Base-by-base conservation (phyloP, 768 basidiomycete species). In the Boletus rubroflammeus region DNA sequence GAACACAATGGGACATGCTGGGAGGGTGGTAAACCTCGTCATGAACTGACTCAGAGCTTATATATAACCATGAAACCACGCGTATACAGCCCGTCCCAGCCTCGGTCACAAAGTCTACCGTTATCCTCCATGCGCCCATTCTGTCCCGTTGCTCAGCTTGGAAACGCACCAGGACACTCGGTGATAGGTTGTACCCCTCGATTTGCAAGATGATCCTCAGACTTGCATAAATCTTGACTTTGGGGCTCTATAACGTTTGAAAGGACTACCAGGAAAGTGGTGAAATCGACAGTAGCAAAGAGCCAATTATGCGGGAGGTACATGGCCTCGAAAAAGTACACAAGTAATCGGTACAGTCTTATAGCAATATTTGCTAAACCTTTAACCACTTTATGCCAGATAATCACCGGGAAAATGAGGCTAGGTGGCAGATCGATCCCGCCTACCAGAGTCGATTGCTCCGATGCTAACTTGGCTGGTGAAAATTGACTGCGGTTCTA, bases 391-490 rank as follows among this genome's bases (percentile, higher is more conserved):
- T 1, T 23, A 19, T 23, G 15, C 43, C 9, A 21, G 6, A 23
- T 40, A 29, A 44, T 47, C 15, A 23, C 26, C n/a, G 11, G 19
- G 1, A 4, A 0, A 39, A 10, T 14, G 31, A 32, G 11, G 10
- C 5, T 29, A 26, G 32, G 3, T 2, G 23, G 29, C 3, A 8
- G n/a, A 34, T 28, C 3, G 3, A 10, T 39, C 26, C 11, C 1
- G 6, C 43, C 6, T 25, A 40, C 29, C 26, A 6, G 50, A 36
- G 3, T 41, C 35, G 7, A 21, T 21, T 2, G 19, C 6, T 19
- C 9, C 21, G 2, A 63, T 25, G 31, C 17, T 38, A 23, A 66
- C 10, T 31, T 50, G 7, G n/a, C 55, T 66, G 8, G 64, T 60
- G 17, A 66, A 35, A 25, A 55, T 10, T 19, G 17, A 6, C 9